Percentiles rank a stretch among this genome's conserved stretches.
Conservation (phyloP, 176 grass and related monocot species). For the Raddia distichophylla region DNA sequence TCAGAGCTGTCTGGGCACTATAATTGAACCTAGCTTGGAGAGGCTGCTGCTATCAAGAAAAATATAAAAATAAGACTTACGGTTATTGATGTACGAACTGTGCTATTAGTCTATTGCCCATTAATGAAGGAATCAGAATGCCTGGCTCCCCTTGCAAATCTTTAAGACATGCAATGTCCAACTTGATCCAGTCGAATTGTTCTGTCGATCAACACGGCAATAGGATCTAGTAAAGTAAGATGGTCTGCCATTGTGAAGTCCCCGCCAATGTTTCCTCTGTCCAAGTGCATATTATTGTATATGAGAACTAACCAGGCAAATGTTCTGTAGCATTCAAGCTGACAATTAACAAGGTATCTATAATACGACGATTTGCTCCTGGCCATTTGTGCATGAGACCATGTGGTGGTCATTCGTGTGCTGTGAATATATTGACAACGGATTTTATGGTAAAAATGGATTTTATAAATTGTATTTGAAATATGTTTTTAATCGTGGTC, state of each 20-base stretch:
- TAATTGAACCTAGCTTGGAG: not conserved
- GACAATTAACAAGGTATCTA: not conserved
- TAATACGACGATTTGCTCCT: not conserved
- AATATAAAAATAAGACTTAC: constrained; percentile 6
- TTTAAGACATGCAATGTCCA: not conserved
- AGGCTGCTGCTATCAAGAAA: not conserved
- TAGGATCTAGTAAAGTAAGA: constrained; percentile 1
- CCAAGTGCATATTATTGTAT: not conserved
- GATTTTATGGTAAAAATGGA: too few species aligned
- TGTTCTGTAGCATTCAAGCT: not conserved
- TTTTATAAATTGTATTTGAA: too few species aligned
- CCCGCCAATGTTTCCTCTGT: not conserved
- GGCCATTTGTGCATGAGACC: not conserved
- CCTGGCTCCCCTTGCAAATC: not conserved
- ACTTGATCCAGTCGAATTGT: constrained; percentile 21
- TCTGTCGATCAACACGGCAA: not conserved
- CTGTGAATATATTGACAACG: too few species aligned
- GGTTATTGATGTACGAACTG: not conserved
- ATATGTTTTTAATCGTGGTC: too few species aligned
- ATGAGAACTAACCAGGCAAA: not conserved
- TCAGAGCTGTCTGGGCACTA: constrained; percentile 29
- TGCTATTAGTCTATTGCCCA: not conserved
- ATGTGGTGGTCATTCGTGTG: too few species aligned
- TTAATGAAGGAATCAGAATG: not conserved
- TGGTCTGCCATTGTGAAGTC: not conserved